phyloP scores from a whole-genome alignment of 1,284 basidiomycete species.

The Rhodotorula sp. region DNA sequence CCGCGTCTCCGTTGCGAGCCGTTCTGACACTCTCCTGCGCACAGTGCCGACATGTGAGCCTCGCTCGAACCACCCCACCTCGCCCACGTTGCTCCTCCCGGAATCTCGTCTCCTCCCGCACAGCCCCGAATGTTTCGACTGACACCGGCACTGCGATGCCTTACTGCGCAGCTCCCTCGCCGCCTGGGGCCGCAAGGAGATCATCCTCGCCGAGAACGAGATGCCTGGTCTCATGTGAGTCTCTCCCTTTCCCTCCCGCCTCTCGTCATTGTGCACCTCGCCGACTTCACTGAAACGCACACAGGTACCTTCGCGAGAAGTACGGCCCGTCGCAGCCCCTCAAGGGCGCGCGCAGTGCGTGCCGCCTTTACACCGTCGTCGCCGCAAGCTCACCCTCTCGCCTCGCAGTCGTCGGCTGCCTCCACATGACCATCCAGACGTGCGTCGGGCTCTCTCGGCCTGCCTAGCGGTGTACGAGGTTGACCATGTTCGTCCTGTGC shows the following conservation, averaged over 20 bases:
- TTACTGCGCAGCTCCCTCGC: slow-evolving; percentile 39
- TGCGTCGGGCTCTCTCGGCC: slow-evolving; percentile 29
- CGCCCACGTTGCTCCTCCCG: background rate
- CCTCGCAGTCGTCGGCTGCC: slow-evolving; percentile 77
- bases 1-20: background rate
- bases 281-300: background rate
- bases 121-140: background rate
- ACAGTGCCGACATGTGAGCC: slow-evolving; percentile 36
- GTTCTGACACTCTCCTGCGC: slow-evolving; percentile 11
- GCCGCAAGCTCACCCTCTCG: background rate
- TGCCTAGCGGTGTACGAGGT: slow-evolving; percentile 71
- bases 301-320: slow-evolving; percentile 55
- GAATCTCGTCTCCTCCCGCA: background rate
- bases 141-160: background rate
- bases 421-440: slow-evolving; percentile 70
- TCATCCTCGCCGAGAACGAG: slow-evolving; percentile 47
- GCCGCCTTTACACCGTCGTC: background rate
- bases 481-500: slow-evolving; percentile 59
- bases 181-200: slow-evolving; percentile 49
- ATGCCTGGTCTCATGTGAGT: slow-evolving; percentile 86
- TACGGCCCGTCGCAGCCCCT: slow-evolving; percentile 81
- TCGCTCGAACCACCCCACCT: background rate
- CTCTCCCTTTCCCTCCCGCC: slow-evolving; percentile 24
- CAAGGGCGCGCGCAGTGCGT: slow-evolving; percentile 76
- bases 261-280: too few species aligned